Percentiles rank a stretch among this genome's conserved stretches.
Evolutionary conservation across 371 early-diverging fungal genomes (phyloP).

Genomic region (Saksenaea oblongispora): DNA sequence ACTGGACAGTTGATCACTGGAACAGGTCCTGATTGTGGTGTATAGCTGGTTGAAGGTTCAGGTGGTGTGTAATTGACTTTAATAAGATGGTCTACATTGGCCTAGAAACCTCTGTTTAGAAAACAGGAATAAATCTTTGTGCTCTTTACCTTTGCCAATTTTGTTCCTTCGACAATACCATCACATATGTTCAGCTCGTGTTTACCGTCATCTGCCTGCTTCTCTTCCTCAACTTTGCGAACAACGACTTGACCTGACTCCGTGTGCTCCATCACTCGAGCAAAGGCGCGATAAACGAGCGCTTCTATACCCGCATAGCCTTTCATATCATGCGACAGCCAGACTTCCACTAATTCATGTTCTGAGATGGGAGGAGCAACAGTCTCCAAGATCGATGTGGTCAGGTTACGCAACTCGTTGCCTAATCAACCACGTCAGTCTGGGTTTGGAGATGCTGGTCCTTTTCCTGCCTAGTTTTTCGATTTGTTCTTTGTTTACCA

Average conservation of each 20-base stretch:
- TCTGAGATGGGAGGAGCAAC: constrained; percentile 72
- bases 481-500: constrained; percentile 65
- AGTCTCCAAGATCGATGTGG: constrained; percentile 58
- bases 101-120: constrained; percentile 21
- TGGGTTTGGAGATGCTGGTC: neutral
- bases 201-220: constrained; percentile 33
- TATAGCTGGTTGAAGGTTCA: constrained; percentile 21
- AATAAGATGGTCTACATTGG: constrained; percentile 56
- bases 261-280: constrained; percentile 69
- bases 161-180: constrained; percentile 55
- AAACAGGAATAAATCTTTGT: neutral
- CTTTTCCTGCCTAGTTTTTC: constrained; percentile 56
- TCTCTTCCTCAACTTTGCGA: constrained; percentile 41
- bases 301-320: constrained; percentile 63
- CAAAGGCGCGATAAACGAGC: constrained; percentile 62
- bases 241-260: constrained; percentile 70
- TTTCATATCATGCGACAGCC: constrained; percentile 65
- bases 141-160: constrained; percentile 49
- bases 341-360: constrained; percentile 68
- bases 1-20: constrained; percentile 63
- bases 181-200: constrained; percentile 63
- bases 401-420: constrained; percentile 48
- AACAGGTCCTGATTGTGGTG: constrained; percentile 41
- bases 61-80: constrained; percentile 45
- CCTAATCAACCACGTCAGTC: constrained; percentile 24